Percentiles rank a stretch among this genome's conserved stretches.
These are phyloP conservation scores for Malassezia sp. DNA, from an alignment of 1,284 basidiomycete genomes.

Conservation along the genomic window DNA sequence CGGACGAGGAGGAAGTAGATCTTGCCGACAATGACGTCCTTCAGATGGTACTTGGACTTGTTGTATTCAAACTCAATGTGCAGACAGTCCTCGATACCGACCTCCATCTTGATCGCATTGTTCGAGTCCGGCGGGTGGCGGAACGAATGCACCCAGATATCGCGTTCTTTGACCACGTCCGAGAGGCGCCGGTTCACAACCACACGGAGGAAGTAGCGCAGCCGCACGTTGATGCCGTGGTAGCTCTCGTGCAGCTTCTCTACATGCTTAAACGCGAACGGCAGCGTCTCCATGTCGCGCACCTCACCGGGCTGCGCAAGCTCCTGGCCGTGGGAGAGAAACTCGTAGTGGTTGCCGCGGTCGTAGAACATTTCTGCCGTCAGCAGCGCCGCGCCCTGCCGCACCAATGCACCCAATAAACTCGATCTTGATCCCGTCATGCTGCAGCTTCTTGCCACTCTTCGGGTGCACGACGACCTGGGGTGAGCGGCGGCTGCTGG, in stretches of 20 bases:
- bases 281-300: slow-evolving; percentile 83
- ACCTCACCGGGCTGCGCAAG: slow-evolving; percentile 86
- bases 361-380: slow-evolving; percentile 81
- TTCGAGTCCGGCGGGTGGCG: slow-evolving; percentile 96
- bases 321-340: slow-evolving; percentile 86
- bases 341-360: slow-evolving; percentile 94
- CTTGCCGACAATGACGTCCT: slow-evolving; percentile 98
- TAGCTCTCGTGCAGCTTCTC: slow-evolving; percentile 99
- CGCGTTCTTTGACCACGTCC: slow-evolving; percentile 80
- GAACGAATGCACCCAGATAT: slow-evolving; percentile 95
- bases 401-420: slow-evolving; percentile 89
- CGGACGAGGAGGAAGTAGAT: slow-evolving; percentile 96
- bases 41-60: slow-evolving; percentile 96
- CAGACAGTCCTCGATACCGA: slow-evolving; percentile 94
- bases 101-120: slow-evolving; percentile 99
- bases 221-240: slow-evolving; percentile 93
- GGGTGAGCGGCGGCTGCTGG: neutral
- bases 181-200: slow-evolving; percentile 80
- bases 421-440: slow-evolving; percentile 96
- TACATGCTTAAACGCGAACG: slow-evolving; percentile 96
- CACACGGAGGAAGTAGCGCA: slow-evolving; percentile 82
- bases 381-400: neutral
- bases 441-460: slow-evolving; percentile 86
- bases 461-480: slow-evolving; percentile 77
- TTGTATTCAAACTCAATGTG: slow-evolving; percentile 99